Base-by-base conservation (phyloP, 371 early-diverging fungal species). In the Actinomortierella wolfii region DNA sequence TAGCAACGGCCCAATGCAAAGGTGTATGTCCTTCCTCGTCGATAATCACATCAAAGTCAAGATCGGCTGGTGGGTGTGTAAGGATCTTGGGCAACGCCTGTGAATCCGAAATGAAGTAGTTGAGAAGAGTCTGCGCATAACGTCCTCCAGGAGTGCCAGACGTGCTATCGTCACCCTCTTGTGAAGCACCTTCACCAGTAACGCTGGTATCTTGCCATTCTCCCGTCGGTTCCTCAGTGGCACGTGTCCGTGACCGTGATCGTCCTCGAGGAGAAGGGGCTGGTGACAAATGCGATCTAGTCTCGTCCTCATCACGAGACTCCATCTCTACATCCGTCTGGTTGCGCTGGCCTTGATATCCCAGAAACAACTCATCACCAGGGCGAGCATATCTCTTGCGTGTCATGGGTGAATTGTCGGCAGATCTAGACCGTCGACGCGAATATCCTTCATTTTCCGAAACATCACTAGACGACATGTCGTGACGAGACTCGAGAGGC, bases 1-100 rank as follows among this genome's bases (percentile, higher is more conserved):
- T 85, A 7, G 97, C 94, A 8, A 96, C 93, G 0, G 98, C 97
- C 97, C 97, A 98, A 64, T 98, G 99, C 15, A 96, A 77, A 6
- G 95, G 85, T 0, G 97, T 92, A 64, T 98, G 96, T 1, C 97
- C 97, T 49, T 93, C 92, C 44, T 94, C 96, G 56, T 98, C 97
- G 41, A 98, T 92, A 18, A 88, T 84, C 24, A 95, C 76, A 76
- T 97, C 88, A 21, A 94, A 77, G 53, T 97, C 92, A 8, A 94
- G 77, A 42, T 87, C 88, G 7, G 73, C 59, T 17, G 86, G 81
- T 1, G 82, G 64, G 21, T 68, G 47, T 17, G 70, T 59, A 18
- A 93, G 66, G 11, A 87, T 71, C 1, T 79, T 67, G 0, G 89
- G 86, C 8, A 89, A 57, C 8, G 67, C 64, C 13, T 57, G 57